Evolutionary conservation across 352 stramenopile genomes (phyloP).

Genomic region (Globisporangium ultimum): DNA sequence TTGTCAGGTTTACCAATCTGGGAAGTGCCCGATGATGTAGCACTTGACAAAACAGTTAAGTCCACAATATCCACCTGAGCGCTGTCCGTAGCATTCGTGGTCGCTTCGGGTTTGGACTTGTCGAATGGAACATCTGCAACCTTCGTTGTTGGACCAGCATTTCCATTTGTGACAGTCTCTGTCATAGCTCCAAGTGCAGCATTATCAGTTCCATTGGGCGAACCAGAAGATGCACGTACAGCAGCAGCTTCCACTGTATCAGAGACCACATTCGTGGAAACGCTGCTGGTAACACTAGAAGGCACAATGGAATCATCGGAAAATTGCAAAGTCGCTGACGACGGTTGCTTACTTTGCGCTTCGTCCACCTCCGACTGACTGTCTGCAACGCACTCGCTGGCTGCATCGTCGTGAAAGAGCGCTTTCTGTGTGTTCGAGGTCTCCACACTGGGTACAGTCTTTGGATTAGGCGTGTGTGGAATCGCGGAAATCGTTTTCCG

Average conservation of each 20-base stretch:
- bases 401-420: constrained; percentile 14
- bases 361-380: constrained; percentile 30
- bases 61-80: not conserved
- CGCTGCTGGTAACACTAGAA: not conserved
- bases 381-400: constrained; percentile 31
- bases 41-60: not conserved
- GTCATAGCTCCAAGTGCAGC: not conserved
- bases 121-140: not conserved
- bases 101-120: not conserved
- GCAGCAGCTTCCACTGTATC: not conserved
- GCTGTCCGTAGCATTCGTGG: not conserved
- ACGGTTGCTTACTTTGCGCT: constrained; percentile 9
- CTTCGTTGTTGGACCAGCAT: not conserved
- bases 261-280: not conserved
- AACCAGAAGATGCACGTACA: not conserved
- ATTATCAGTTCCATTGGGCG: not conserved
- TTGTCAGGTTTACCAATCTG: not conserved
- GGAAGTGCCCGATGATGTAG: not conserved
- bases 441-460: not conserved
- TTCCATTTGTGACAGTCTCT: too few species aligned
- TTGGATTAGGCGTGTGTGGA: constrained; percentile 10
- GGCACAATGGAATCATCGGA: constrained; percentile 4
- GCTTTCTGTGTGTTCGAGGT: constrained; percentile 14
- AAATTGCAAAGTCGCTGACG: constrained; percentile 1
- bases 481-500: constrained; percentile 17